Conservation (phyloP, 169 alveolate genomes). For the Plasmodium gonderi region DNA sequence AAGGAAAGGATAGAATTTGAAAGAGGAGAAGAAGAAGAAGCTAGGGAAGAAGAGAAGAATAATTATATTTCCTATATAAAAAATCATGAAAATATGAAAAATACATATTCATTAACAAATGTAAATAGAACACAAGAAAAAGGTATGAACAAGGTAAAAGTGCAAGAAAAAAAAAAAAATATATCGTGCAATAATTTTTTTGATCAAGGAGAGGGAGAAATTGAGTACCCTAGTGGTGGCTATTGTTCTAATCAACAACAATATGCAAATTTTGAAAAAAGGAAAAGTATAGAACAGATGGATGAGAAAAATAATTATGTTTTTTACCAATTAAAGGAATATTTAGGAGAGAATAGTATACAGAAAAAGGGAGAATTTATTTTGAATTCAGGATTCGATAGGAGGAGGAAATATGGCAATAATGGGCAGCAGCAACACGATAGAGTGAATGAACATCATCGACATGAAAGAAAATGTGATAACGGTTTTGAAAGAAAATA, state of each 20-base stretch:
- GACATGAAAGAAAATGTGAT: not conserved
- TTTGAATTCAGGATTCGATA: not conserved
- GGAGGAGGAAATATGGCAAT: not conserved
- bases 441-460: not conserved
- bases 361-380: not conserved
- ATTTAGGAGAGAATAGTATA: not conserved
- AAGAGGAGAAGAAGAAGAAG: slow-evolving; percentile 44
- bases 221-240: not conserved
- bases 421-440: not conserved
- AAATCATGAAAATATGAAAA: slow-evolving; percentile 23
- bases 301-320: not conserved
- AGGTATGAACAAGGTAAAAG: not conserved
- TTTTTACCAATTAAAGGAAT: not conserved
- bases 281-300: not conserved
- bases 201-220: not conserved
- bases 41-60: not conserved
- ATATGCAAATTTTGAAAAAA: not conserved
- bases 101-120: not conserved
- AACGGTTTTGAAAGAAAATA: not conserved
- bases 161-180: slow-evolving; percentile 16
- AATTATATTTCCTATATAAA: slow-evolving; percentile 7
- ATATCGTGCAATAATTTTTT: not conserved
- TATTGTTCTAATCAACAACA: not conserved
- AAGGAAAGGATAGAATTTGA: slow-evolving; percentile 36
- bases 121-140: not conserved